Conservation (phyloP, 495 filamentous ascomycete genomes). For the Penicillium egyptiacum region DNA sequence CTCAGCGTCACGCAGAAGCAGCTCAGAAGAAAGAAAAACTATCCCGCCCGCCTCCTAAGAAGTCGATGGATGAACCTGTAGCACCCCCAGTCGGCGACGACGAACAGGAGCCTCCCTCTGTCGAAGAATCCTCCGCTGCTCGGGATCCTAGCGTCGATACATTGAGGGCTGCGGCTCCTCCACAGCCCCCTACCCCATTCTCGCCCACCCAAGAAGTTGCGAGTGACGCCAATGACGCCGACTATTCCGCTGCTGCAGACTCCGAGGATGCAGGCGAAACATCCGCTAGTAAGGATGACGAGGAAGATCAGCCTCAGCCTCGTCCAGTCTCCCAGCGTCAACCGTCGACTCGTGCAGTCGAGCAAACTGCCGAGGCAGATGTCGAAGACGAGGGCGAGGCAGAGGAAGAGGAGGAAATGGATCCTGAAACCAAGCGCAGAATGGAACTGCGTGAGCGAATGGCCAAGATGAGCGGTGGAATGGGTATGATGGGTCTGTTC, state of each 20-base stretch:
- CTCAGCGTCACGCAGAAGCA: conserved; percentile 74
- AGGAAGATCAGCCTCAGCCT: conserved; percentile 52
- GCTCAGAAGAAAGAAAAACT: conserved; percentile 86
- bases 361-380: conserved; percentile 34
- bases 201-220: conserved; percentile 52
- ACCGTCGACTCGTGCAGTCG: conserved; percentile 18
- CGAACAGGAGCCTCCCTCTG: conserved; percentile 41
- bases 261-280: conserved; percentile 79
- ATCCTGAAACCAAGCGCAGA: conserved; percentile 82
- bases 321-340: conserved; percentile 24
- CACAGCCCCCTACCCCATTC: conserved; percentile 44
- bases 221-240: conserved; percentile 86
- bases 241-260: conserved; percentile 84
- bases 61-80: conserved; percentile 60
- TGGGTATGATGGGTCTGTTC: conserved; percentile 96
- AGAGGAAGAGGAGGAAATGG: conserved; percentile 88
- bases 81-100: conserved; percentile 31
- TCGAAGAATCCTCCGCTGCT: conserved; percentile 41
- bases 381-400: conserved; percentile 64
- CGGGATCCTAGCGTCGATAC: conserved; percentile 62
- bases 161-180: conserved; percentile 41
- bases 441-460: conserved; percentile 91
- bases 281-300: conserved; percentile 72
- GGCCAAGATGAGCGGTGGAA: conserved; percentile 97
- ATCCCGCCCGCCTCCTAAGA: conserved; percentile 76